phyloP scores from a whole-genome alignment of 495 filamentous ascomycete genomes.

The Trichoderma virens region DNA sequence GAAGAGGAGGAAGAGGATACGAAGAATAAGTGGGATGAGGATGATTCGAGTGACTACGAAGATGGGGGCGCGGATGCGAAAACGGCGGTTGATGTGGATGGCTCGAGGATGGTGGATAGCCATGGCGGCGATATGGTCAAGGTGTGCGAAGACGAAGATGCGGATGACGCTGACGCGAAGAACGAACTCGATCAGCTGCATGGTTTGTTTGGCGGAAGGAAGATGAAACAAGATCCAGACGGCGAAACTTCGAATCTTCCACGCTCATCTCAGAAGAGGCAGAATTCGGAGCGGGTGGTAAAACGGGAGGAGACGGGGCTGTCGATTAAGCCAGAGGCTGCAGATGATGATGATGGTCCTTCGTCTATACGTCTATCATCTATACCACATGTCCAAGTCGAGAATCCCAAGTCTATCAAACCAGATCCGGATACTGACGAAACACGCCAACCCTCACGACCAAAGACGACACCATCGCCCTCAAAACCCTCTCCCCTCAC shows the following conservation, averaged over 20 bases:
- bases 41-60: slow-evolving; percentile 33
- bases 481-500: neutral
- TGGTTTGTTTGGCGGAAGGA: slow-evolving; percentile 12
- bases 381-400: neutral
- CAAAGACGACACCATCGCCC: neutral
- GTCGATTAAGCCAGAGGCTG: neutral
- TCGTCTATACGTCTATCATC: neutral
- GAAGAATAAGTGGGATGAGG: slow-evolving; percentile 15
- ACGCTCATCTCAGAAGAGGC: neutral
- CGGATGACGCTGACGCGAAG: slow-evolving; percentile 48
- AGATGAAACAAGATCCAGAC: neutral
- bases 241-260: neutral
- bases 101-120: slow-evolving; percentile 48
- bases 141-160: slow-evolving; percentile 64
- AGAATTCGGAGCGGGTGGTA: neutral
- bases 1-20: slow-evolving; percentile 27
- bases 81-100: slow-evolving; percentile 48
- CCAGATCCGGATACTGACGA: neutral
- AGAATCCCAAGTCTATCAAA: neutral
- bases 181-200: slow-evolving; percentile 55
- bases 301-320: neutral
- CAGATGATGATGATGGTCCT: neutral
- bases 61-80: slow-evolving; percentile 28
- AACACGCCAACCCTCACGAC: neutral
- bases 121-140: slow-evolving; percentile 57